Evolutionary conservation across 1,284 basidiomycete genomes (phyloP).

Genomic region (Leccinum cinnamomeum): DNA sequence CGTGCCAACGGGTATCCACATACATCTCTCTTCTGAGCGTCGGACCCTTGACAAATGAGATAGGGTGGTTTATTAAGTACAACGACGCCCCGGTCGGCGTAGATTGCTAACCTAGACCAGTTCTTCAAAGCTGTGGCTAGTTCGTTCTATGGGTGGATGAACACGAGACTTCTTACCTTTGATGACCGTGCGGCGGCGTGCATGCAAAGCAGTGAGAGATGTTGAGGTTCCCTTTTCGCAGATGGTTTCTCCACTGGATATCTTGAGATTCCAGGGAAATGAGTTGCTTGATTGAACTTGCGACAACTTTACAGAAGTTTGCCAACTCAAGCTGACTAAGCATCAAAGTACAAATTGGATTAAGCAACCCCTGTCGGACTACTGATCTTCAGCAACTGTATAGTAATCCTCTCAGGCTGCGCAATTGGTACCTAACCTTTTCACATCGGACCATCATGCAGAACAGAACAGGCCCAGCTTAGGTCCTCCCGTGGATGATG

Average conservation of each 20-base stretch:
- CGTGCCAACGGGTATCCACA: constrained; percentile 12
- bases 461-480: too few species aligned
- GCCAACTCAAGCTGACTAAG: not conserved
- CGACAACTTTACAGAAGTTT: too few species aligned
- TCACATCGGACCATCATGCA: too few species aligned
- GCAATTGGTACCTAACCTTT: too few species aligned
- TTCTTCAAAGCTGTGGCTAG: constrained; percentile 22
- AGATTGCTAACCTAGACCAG: constrained; percentile 41
- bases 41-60: constrained; percentile 51
- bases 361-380: not conserved
- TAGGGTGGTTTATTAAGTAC: constrained; percentile 65
- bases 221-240: not conserved
- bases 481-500: too few species aligned
- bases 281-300: not conserved
- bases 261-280: not conserved
- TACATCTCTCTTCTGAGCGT: constrained; percentile 24
- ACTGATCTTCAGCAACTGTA: too few species aligned
- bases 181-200: constrained; percentile 20
- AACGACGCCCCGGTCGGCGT: constrained; percentile 53
- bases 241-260: not conserved
- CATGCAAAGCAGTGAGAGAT: constrained; percentile 15
- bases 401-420: too few species aligned
- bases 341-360: not conserved
- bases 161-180: constrained; percentile 21
- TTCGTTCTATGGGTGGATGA: not conserved